Evolutionary conservation across 2,329 filamentous ascomycete genomes (phyloP), one percentile per base, ranked within the genome.

Genomic region (Ophiobolus disseminans): DNA sequence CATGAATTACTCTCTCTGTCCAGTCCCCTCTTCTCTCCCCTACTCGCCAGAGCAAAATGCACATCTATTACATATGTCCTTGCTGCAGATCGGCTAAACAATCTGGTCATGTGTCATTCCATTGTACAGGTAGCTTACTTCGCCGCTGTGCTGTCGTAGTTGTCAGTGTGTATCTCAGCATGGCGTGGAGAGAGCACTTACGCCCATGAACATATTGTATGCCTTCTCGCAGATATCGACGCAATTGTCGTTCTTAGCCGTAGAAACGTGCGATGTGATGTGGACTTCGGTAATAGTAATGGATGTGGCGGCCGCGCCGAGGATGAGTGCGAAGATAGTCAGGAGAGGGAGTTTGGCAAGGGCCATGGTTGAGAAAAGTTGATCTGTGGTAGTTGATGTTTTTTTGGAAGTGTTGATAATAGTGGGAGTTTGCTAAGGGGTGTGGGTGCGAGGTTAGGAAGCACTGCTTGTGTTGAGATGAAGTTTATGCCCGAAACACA

Each of bases 21-120:
- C n/a, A n/a, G n/a, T 7, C n/a, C 30, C 30, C n/a, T 14, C 6
- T 10, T 14, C 30, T 32, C 30, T 5, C 30, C 32, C 32, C 7
- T 13, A n/a, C 17, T 11, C 23, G 11, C 17, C 17, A 16, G 10
- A 36, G 20, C 37, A 40, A 16, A 30, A 40, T 9, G 4, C 8
- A 40, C 37, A 40, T 14, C 37, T 16, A 28, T 9, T n/a, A 30
- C 37, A 40, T 14, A 28, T 40, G n/a, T 30, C 37, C 37, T 3
- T 7, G n/a, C 8, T 11, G 20, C 37, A 40, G 10, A 40, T 19
- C 3, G 3, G 16, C 4, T 13, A 14, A 2, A 40, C 14, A 13
- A 40, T 30, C 4, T 6, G 2, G 3, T 20, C 22, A 13, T 1
- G 16, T 2, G 22, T 14, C 37, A n/a, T 14, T 8, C 23, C 30